These are phyloP conservation scores for Suillus cothurnatus DNA, from an alignment of 768 basidiomycete genomes.

Conservation along the genomic window DNA sequence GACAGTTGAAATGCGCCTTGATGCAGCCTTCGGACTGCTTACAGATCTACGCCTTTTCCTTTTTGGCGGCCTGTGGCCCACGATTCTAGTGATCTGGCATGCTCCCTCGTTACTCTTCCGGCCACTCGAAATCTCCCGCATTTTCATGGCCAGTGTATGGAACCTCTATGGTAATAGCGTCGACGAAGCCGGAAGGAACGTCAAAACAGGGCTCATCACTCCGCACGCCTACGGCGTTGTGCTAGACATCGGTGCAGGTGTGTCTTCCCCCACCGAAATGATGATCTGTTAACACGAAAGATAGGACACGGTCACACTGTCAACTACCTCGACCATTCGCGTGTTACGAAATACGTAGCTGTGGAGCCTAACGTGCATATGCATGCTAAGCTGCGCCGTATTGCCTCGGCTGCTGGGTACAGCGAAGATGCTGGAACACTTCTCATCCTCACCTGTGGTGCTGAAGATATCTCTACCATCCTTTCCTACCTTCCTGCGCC, in stretches of 20 bases:
- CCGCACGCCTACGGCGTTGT: slow-evolving; percentile 60
- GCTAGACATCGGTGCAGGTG: slow-evolving; percentile 71
- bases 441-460: slow-evolving; percentile 62
- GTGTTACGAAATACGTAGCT: slow-evolving; percentile 67
- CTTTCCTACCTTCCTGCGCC: slow-evolving; percentile 38
- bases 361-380: slow-evolving; percentile 70
- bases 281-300: background rate
- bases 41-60: slow-evolving; percentile 47
- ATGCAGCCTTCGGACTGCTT: background rate
- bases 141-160: slow-evolving; percentile 68
- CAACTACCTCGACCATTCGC: slow-evolving; percentile 55
- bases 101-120: slow-evolving; percentile 48
- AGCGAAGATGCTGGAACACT: slow-evolving; percentile 53
- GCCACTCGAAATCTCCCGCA: slow-evolving; percentile 47
- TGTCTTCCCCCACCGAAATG: slow-evolving; percentile 8
- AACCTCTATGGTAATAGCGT: slow-evolving; percentile 45
- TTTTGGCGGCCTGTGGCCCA: slow-evolving; percentile 44
- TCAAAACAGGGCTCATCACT: slow-evolving; percentile 53
- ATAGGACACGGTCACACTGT: slow-evolving; percentile 67
- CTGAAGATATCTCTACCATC: slow-evolving; percentile 57
- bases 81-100: slow-evolving; percentile 41
- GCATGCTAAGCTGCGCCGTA: slow-evolving; percentile 55
- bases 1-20: background rate
- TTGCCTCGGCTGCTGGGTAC: slow-evolving; percentile 55
- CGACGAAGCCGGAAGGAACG: slow-evolving; percentile 42